phyloP scores from a whole-genome alignment of 1,139 yeast genomes.

The Kluyveromyces marxianus region DNA sequence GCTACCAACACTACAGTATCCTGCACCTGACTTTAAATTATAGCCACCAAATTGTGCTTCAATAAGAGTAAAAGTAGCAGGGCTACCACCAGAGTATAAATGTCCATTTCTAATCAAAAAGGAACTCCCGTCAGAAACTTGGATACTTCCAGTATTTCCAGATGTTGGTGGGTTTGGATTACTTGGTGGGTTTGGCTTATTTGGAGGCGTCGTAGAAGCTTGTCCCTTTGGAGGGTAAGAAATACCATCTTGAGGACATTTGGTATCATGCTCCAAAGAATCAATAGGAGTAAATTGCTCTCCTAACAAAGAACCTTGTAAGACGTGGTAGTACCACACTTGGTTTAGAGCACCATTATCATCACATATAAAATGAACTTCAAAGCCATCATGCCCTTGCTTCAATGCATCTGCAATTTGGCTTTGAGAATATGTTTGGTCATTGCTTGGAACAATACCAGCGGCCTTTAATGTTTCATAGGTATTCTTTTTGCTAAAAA shows the following conservation, averaged over 20 bases:
- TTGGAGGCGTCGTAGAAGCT: too few species aligned
- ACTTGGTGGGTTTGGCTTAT: too few species aligned
- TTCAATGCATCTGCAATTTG: constrained; percentile 61
- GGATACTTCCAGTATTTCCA: too few species aligned
- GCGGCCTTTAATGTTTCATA: constrained; percentile 56
- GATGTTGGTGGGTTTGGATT: too few species aligned
- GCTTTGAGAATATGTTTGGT: constrained; percentile 52
- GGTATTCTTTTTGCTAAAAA: constrained; percentile 64
- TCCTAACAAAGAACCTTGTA: constrained; percentile 62
- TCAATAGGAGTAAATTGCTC: constrained; percentile 65
- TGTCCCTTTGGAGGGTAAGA: constrained; percentile 67
- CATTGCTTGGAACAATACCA: constrained; percentile 61
- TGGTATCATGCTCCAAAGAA: constrained; percentile 41
- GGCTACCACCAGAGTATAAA: too few species aligned
- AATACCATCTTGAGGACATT: constrained; percentile 69
- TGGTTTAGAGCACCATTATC: constrained; percentile 63
- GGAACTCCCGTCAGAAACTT: too few species aligned
- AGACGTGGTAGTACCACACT: constrained; percentile 82
- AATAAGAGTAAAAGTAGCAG: too few species aligned
- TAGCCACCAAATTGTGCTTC: too few species aligned
- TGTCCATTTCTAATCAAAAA: too few species aligned
- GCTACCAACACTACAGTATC: too few species aligned
- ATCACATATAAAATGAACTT: constrained; percentile 70
- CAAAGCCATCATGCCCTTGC: constrained; percentile 48
- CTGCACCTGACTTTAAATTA: too few species aligned